Evolutionary conservation across 2,329 filamentous ascomycete genomes (phyloP), one percentile per base, ranked within the genome.

Genomic region (Tolypocladium guangdongense): DNA sequence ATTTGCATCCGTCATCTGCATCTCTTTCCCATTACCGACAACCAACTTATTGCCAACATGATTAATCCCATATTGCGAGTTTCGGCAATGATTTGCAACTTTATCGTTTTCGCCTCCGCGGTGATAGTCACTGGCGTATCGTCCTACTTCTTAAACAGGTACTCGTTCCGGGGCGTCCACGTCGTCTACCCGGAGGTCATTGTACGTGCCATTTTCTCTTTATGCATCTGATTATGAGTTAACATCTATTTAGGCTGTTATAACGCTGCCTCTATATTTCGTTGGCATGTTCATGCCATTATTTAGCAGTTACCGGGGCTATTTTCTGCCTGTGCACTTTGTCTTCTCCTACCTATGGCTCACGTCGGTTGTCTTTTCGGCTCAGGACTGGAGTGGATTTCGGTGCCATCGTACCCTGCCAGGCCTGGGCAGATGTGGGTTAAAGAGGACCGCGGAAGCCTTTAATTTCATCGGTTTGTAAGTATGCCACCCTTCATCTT

Each of bases 321-420:
- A 57, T 16, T 37, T 64, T 3, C 37, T 59, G 48, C 59, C 59
- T 2, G 18, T 58, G 5, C 60, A 62, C 52, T 48, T 62, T 8
- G 50, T 58, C 50, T 59, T 63, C 43, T 63, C 61, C 22, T 64
- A 62, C 50, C 58, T 64, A 1, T 64, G 62, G 62, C 57, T 64
- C 46, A 62, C 62, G 7, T 55, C 60, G 20, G 62, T 64, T 50
- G 60, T 62, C 56, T 63, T 64, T 51, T 53, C 61, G 8, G 54
- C 59, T 1, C 53, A 61, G 18, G 59, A 62, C 45, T 64, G 61
- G 58, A 55, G 54, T 20, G 55, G 57, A 7, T 48, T 37, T 11
- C 54, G 55, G 12, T 61, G 60, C 20, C 32, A 22, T 16, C 20
- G 36, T 2, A 45, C 16, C 24, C 33, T 38, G 3, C 57, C 55